These are phyloP conservation scores for Pseudomonodictys pantanalensis DNA, from an alignment of 495 filamentous ascomycete species.

Conservation along the genomic window DNA sequence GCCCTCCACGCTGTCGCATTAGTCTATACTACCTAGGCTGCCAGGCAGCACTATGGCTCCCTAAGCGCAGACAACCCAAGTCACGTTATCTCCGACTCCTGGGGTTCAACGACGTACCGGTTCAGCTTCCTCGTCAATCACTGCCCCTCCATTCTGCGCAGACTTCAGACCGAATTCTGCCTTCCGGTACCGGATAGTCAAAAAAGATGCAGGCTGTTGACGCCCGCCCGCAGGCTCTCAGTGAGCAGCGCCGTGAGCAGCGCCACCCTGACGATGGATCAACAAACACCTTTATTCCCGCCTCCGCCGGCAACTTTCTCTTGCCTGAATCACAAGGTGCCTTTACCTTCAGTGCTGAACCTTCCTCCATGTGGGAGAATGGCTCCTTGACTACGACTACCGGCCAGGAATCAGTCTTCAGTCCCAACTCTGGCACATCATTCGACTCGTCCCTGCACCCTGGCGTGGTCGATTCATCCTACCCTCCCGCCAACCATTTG, in stretches of 20 bases:
- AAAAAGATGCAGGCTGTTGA: conserved; percentile 22
- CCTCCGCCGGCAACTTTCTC: conserved; percentile 7
- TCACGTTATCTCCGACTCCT: conserved; percentile 26
- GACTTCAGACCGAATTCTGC: conserved; percentile 4
- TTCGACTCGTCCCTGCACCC: conserved; percentile 29
- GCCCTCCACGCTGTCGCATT: not conserved
- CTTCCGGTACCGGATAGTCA: conserved; percentile 5
- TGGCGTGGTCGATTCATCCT: conserved; percentile 22
- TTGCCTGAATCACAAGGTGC: conserved; percentile 15
- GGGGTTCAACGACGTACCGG: not conserved
- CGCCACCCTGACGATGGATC: conserved; percentile 22
- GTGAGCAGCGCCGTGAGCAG: conserved; percentile 20
- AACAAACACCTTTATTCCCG: conserved; percentile 15
- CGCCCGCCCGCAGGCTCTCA: conserved; percentile 19
- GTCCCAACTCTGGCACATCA: conserved; percentile 25
- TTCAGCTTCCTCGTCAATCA: conserved; percentile 13
- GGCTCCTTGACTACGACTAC: conserved; percentile 8
- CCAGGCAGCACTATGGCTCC: conserved; percentile 31
- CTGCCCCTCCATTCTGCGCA: not conserved
- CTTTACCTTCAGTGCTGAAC: conserved; percentile 30
- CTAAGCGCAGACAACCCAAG: conserved; percentile 13
- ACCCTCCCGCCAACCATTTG: conserved; percentile 10
- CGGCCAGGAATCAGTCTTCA: conserved; percentile 17
- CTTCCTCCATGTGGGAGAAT: conserved; percentile 24
- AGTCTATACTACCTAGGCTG: not conserved